phyloP scores from a whole-genome alignment of 2,329 filamentous ascomycete genomes.

The Leptographium radiaticola region DNA sequence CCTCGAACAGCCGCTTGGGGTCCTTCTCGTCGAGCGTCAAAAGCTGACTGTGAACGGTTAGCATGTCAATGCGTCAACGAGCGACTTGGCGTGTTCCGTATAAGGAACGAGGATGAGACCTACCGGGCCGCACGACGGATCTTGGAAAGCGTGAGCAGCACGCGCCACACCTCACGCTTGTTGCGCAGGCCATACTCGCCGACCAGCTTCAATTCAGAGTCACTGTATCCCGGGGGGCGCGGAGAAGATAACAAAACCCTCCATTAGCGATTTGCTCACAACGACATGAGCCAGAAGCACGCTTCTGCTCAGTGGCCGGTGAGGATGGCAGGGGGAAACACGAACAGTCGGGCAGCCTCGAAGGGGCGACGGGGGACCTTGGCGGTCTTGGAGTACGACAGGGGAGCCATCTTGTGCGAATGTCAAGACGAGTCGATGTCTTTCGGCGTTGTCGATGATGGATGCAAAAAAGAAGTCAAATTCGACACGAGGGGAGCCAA shows the following conservation, averaged over 20 bases:
- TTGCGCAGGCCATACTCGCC: slow-evolving; percentile 99
- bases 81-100: too few relatives aligned
- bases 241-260: slow-evolving; percentile 3
- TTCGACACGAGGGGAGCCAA: neutral
- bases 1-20: slow-evolving; percentile 99
- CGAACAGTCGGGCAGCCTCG: slow-evolving; percentile 99
- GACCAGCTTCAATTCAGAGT: slow-evolving; percentile 98
- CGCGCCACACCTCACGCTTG: slow-evolving; percentile 99
- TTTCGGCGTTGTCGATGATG: slow-evolving; percentile 6
- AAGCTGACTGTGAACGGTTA: slow-evolving; percentile 60
- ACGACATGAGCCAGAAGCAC: slow-evolving; percentile 88
- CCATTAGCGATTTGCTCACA: slow-evolving; percentile 38
- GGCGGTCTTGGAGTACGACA: slow-evolving; percentile 97
- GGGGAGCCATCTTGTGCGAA: slow-evolving; percentile 23
- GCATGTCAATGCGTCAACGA: neutral
- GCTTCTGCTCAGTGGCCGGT: slow-evolving; percentile 84
- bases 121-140: slow-evolving; percentile 99
- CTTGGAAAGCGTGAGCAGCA: slow-evolving; percentile 98
- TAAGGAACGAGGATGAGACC: slow-evolving; percentile 16
- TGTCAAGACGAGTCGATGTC: slow-evolving; percentile 2
- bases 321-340: slow-evolving; percentile 27
- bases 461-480: neutral
- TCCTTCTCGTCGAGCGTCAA: slow-evolving; percentile 99
- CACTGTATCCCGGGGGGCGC: slow-evolving; percentile 42
- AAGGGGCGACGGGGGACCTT: slow-evolving; percentile 92